phyloP scores from a whole-genome alignment of 768 basidiomycete species.

The Sutorius australiensis region DNA sequence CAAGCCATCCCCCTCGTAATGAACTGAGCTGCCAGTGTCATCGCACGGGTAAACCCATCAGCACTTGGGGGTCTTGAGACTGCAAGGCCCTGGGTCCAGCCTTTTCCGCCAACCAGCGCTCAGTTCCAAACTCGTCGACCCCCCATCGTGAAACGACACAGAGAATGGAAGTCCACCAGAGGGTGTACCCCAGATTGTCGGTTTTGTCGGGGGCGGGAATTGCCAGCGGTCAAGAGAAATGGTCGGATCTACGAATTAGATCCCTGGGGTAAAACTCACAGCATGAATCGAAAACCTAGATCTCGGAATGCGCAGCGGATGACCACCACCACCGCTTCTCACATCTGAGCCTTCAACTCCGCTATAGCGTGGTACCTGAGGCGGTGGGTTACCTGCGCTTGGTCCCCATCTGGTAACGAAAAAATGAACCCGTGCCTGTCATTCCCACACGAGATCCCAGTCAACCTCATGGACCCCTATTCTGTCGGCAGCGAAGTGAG shows the following conservation, averaged over 20 bases:
- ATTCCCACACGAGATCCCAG: slow-evolving; percentile 11
- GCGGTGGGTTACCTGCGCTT: slow-evolving; percentile 5
- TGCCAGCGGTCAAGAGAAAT: slow-evolving; percentile 2
- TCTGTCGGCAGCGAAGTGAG: slow-evolving; percentile 9
- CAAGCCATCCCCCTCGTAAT: slow-evolving; percentile 18
- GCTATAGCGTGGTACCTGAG: slow-evolving; percentile 9
- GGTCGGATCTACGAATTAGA: slow-evolving; percentile 20
- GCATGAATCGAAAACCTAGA: slow-evolving; percentile 11
- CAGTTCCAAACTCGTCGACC: not conserved
- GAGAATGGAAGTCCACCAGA: slow-evolving; percentile 19
- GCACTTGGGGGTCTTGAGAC: not conserved
- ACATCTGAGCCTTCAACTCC: slow-evolving; percentile 12
- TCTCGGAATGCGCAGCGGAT: slow-evolving; percentile 13
- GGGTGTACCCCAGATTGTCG: slow-evolving; percentile 17
- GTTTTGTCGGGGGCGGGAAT: not conserved
- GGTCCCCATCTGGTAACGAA: slow-evolving; percentile 10
- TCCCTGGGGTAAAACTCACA: slow-evolving; percentile 11
- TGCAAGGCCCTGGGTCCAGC: slow-evolving; percentile 1
- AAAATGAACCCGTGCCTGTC: slow-evolving; percentile 7
- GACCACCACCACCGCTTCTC: slow-evolving; percentile 9
- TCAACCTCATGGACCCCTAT: not conserved
- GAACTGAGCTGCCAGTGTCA: slow-evolving; percentile 9
- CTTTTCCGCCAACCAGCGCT: not conserved
- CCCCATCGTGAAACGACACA: slow-evolving; percentile 3
- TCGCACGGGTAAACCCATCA: slow-evolving; percentile 13